Percentiles rank a stretch among this genome's conserved stretches.
Conservation (phyloP, 1,139 yeast genomes). For the Kurtzmaniella quercitrusa region DNA sequence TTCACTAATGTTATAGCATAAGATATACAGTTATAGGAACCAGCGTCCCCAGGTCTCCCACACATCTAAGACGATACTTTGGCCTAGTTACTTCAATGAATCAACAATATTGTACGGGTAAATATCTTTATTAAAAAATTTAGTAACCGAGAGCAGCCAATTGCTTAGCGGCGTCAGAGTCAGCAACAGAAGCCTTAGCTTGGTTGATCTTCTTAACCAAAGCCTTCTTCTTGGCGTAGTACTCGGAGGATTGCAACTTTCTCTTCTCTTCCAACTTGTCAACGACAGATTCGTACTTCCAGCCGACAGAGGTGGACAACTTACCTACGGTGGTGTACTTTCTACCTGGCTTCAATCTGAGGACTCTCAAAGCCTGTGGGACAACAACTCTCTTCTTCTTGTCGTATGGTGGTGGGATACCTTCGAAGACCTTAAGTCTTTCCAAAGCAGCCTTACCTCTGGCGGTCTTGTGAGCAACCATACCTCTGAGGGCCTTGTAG, state of each 20-base stretch:
- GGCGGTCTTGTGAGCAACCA: constrained; percentile 99
- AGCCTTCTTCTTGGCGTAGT: constrained; percentile 98
- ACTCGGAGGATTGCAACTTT: constrained; percentile 98
- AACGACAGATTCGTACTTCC: constrained; percentile 99
- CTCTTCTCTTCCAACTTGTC: constrained; percentile 99
- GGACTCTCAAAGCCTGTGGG: constrained; percentile 99
- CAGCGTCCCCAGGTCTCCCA: background rate
- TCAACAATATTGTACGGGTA: constrained; percentile 6
- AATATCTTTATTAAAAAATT: constrained; percentile 14
- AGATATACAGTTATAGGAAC: constrained; percentile 1
- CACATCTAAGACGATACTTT: background rate
- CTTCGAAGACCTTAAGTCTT: constrained; percentile 99
- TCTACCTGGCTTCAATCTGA: constrained; percentile 99
- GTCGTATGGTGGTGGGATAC: constrained; percentile 99
- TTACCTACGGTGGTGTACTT: constrained; percentile 98
- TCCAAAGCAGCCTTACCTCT: constrained; percentile 99
- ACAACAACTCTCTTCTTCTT: constrained; percentile 99
- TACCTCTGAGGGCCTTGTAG: constrained; percentile 99
- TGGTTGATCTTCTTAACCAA: constrained; percentile 85
- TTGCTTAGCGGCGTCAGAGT: constrained; percentile 69
- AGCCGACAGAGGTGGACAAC: constrained; percentile 95
- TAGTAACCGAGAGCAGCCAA: constrained; percentile 81
- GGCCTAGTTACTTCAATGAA: background rate
- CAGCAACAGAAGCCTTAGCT: constrained; percentile 78
- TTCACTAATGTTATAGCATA: constrained; percentile 1